Base-by-base conservation (phyloP, 108 stramenopile species). In the Cylindrotheca closterium region DNA sequence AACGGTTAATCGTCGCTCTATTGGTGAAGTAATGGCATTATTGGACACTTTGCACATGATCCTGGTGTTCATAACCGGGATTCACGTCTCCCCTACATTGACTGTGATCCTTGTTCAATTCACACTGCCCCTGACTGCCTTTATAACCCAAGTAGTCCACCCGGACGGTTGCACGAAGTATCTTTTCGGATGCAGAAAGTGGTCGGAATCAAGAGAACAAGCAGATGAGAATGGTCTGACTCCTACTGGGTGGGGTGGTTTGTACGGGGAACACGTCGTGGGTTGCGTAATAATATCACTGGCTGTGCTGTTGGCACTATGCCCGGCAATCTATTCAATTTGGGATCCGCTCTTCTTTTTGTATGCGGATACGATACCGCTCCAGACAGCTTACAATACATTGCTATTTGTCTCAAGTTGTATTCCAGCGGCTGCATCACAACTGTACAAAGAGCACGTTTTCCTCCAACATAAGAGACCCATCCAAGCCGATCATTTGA, bases 101-200 rank as follows among this genome's bases (percentile, higher is more conserved):
- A 93, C 87, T 1, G 92, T 90, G 2, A 87, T 93, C 60, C 73
- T 93, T 17, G 85, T 89, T 3, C 92, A 93, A 63, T 77, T 84
- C 2, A 84, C 84, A 0, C 65, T 91, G 28, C 92, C 92, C 8
- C 53, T 89, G 60, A 89, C 89, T 30, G 81, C 82, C 19, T 74
- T 85, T 22, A 65, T 93, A 42, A 80, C 84, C 0, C 86, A 93
- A 49, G 77, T 82, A 33, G 75, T 82, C 19, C 84, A 87, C 56
- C 79, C 86, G 8, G 86, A 86, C 61, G 87, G 90, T 19, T 60
- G 51, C 21, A 75, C 79, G 50, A 58, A 60, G 5, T 29, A 50
- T 0, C 64, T 63, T 46, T 75, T 58, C 30, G 22, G 28, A 51
- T 31, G 45, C 30, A 18, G 58, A 27, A 51, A 50, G 10, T 10